Evolutionary conservation across 78 protist genomes (phyloP).

Genomic region (Dictyostelium brefeldianum): DNA sequence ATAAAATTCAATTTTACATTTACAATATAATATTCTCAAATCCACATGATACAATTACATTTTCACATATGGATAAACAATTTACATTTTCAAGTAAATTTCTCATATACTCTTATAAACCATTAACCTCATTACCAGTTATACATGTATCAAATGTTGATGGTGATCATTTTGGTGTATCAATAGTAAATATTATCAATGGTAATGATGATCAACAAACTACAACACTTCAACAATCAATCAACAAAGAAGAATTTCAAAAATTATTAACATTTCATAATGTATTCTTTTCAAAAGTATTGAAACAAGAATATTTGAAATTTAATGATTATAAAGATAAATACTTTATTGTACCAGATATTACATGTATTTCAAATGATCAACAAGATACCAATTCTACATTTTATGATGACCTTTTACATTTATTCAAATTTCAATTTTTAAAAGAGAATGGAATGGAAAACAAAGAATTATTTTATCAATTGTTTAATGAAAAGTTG

Average conservation of each 20-base stretch:
- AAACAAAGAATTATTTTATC: background rate
- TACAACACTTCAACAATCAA: background rate
- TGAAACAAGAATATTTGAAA: background rate
- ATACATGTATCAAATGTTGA: constrained; percentile 1
- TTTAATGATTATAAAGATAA: background rate
- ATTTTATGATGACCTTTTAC: background rate
- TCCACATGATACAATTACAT: background rate
- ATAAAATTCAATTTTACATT: background rate
- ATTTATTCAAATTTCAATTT: background rate
- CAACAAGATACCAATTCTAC: background rate
- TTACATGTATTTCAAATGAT: background rate
- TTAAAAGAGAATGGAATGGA: background rate
- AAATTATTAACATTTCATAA: background rate
- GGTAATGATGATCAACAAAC: background rate
- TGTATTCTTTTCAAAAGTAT: background rate
- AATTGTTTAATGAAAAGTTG: background rate
- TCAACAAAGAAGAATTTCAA: background rate
- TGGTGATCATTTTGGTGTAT: background rate
- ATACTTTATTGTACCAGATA: background rate
- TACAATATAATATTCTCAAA: background rate
- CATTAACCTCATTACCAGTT: background rate
- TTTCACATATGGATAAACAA: background rate
- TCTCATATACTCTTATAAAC: background rate
- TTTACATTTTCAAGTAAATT: background rate
- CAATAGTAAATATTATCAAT: background rate